Evolutionary conservation across 139 green algal genomes (phyloP).

Genomic region (Diplosphaera chodatii): DNA sequence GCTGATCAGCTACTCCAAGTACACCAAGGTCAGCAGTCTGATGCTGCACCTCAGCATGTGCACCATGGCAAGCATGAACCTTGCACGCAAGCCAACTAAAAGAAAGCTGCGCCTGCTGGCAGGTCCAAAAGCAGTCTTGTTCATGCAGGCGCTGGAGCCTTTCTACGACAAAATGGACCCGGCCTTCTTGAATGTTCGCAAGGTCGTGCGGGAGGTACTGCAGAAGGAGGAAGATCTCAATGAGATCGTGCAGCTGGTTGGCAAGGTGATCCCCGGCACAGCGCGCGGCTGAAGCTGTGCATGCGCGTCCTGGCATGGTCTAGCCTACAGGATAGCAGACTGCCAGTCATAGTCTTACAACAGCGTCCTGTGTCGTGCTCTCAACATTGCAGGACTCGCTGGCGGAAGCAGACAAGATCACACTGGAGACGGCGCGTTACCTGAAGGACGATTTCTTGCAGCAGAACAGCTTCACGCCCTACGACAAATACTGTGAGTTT

Average conservation of each 20-base stretch:
- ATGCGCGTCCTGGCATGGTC: too few species aligned
- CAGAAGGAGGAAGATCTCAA: constrained; percentile 99
- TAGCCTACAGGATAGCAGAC: too few species aligned
- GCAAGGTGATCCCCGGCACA: too few species aligned
- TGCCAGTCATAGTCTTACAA: too few species aligned
- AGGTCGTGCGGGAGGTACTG: constrained; percentile 75
- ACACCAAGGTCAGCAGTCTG: constrained; percentile 94
- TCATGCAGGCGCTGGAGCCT: constrained; percentile 76
- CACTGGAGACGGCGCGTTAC: constrained; percentile 92
- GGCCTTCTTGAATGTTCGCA: constrained; percentile 56
- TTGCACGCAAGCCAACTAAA: too few species aligned
- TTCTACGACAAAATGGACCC: constrained; percentile 95
- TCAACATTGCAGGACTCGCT: constrained; percentile 86
- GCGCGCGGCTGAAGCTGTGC: too few species aligned
- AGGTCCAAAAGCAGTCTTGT: too few species aligned
- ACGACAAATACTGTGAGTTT: constrained; percentile 81
- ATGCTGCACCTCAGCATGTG: too few species aligned
- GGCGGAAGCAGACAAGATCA: constrained; percentile 96
- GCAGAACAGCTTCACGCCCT: constrained; percentile 97
- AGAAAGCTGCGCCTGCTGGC: too few species aligned
- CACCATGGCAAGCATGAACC: too few species aligned
- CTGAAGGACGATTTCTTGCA: constrained; percentile 99
- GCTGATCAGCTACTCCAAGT: constrained; percentile 99
- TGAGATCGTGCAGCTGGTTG: constrained; percentile 99
- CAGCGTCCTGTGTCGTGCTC: too few species aligned